phyloP scores from a whole-genome alignment of 2,329 filamentous ascomycete genomes.

The Tolypocladium capitatum region DNA sequence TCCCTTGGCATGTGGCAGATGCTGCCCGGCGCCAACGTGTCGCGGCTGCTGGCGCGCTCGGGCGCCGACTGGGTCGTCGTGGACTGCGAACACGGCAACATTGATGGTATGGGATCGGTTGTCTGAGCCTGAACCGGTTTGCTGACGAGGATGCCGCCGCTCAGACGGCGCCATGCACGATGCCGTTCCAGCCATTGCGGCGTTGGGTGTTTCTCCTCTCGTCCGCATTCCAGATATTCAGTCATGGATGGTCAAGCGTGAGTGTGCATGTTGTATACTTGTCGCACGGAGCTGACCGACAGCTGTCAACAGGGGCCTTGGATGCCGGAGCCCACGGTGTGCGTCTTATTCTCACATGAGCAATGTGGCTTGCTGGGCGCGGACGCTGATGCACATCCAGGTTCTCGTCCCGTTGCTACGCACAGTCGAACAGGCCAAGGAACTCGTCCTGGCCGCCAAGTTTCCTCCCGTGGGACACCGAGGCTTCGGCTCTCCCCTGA shows the following conservation, averaged over 20 bases:
- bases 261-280: neutral
- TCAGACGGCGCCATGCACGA: constrained; percentile 39
- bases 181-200: constrained; percentile 37
- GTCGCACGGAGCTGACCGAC: neutral
- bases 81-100: constrained; percentile 39
- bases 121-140: neutral
- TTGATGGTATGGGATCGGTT: constrained; percentile 24
- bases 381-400: constrained; percentile 10
- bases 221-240: constrained; percentile 40
- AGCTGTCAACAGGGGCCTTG: constrained; percentile 23
- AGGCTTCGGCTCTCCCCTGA: constrained; percentile 36
- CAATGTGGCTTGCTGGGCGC: neutral
- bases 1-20: constrained; percentile 51
- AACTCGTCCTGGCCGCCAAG: constrained; percentile 33
- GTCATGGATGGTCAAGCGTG: constrained; percentile 32
- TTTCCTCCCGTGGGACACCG: constrained; percentile 36
- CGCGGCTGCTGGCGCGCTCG: constrained; percentile 43
- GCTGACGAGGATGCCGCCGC: neutral
- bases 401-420: constrained; percentile 33
- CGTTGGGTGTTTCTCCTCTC: constrained; percentile 27
- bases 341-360: constrained; percentile 14
- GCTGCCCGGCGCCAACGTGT: constrained; percentile 46
- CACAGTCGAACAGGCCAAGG: constrained; percentile 29
- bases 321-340: constrained; percentile 36
- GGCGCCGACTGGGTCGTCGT: constrained; percentile 56